These are phyloP conservation scores for Lachnum nothofagi DNA, from an alignment of 2,329 filamentous ascomycete species.

Conservation along the genomic window DNA sequence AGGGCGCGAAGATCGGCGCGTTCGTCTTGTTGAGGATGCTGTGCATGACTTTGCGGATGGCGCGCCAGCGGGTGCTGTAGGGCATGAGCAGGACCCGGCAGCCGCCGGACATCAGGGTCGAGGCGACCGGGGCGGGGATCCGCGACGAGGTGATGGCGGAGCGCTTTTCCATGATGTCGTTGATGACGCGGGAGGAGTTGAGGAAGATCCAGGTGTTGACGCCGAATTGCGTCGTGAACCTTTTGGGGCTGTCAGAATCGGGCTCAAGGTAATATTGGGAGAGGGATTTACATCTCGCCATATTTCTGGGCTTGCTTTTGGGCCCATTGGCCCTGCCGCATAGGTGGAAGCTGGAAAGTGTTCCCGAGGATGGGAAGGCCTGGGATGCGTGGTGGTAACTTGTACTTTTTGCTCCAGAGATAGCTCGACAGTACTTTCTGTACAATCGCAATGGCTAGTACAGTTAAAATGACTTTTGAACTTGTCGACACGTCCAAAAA, in stretches of 20 bases:
- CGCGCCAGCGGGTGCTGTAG: constrained; percentile 29
- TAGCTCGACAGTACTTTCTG: constrained; percentile 19
- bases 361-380: constrained; percentile 23
- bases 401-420: constrained; percentile 15
- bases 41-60: constrained; percentile 30
- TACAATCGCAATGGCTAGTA: constrained; percentile 9
- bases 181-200: constrained; percentile 38
- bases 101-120: constrained; percentile 25
- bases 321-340: constrained; percentile 18
- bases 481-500: not conserved
- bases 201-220: constrained; percentile 40
- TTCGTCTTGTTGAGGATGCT: constrained; percentile 24
- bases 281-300: constrained; percentile 26
- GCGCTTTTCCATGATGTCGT: constrained; percentile 27
- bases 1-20: constrained; percentile 18
- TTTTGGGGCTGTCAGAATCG: too few relatives aligned
- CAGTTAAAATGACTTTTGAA: constrained; percentile 1
- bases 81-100: constrained; percentile 30
- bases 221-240: constrained; percentile 25
- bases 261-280: too few relatives aligned
- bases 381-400: constrained; percentile 19
- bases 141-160: constrained; percentile 24
- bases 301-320: constrained; percentile 19
- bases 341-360: constrained; percentile 21
- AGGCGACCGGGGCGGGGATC: constrained; percentile 20